phyloP scores from a whole-genome alignment of 2,329 filamentous ascomycete species.

The Neodidymelliopsis sp. region DNA sequence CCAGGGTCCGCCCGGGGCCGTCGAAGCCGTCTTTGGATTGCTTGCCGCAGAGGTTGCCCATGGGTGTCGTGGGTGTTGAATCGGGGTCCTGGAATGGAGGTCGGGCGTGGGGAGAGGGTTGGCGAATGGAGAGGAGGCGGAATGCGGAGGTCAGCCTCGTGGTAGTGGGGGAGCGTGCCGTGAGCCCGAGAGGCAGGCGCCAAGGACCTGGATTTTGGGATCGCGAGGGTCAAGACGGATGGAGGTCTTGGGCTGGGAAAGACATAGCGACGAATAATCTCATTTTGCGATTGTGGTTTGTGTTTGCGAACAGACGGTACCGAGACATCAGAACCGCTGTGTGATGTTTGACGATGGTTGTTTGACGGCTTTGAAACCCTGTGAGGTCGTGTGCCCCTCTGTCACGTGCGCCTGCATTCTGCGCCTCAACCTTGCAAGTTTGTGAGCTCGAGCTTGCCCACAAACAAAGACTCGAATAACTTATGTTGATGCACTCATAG shows the following conservation, averaged over 20 bases:
- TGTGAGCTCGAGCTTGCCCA: neutral
- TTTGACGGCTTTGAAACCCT: conserved; percentile 1
- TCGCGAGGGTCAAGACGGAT: conserved; percentile 4
- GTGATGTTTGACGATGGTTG: conserved; percentile 9
- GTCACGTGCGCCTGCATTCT: conserved; percentile 4
- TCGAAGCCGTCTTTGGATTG: conserved; percentile 67
- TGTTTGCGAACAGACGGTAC: conserved; percentile 7
- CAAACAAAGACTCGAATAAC: neutral
- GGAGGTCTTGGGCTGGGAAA: neutral
- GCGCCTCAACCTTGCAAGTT: neutral
- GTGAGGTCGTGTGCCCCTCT: conserved; percentile 10
- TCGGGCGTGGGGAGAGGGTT: neutral
- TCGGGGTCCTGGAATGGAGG: neutral
- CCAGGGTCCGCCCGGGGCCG: conserved; percentile 75
- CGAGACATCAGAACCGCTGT: conserved; percentile 2
- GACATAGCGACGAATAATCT: neutral
- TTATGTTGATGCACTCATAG: conserved; percentile 1
- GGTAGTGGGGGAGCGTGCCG: conserved; percentile 26
- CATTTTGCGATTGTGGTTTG: neutral
- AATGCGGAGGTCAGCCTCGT: conserved; percentile 34
- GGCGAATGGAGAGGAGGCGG: conserved; percentile 25
- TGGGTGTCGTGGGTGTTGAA: conserved; percentile 50
- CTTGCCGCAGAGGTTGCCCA: conserved; percentile 91
- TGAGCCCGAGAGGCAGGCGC: conserved; percentile 21
- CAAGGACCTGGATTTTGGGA: conserved; percentile 30